Evolutionary conservation across 805 yeast species (phyloP).

Genomic region (Candida tallmaniae): DNA sequence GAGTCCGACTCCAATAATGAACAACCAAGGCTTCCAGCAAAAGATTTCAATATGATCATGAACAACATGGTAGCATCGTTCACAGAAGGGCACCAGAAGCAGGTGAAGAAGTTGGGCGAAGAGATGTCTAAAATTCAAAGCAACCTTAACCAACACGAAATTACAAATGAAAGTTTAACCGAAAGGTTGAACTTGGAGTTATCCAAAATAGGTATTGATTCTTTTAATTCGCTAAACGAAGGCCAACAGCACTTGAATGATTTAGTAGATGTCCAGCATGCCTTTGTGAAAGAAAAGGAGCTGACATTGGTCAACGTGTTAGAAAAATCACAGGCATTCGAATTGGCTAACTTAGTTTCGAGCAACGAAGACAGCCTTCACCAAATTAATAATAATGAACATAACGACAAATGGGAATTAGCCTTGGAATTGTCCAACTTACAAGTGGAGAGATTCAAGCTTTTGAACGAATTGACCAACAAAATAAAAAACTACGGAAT

Average conservation of each 20-base stretch:
- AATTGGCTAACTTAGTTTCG: conserved; percentile 41
- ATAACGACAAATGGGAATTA: conserved; percentile 14
- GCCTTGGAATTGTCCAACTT: conserved; percentile 40
- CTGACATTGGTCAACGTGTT: conserved; percentile 12
- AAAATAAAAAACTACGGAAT: conserved; percentile 39
- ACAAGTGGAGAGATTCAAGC: conserved; percentile 46
- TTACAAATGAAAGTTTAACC: conserved; percentile 29
- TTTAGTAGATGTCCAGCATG: conserved; percentile 10
- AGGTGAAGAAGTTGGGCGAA: conserved; percentile 37
- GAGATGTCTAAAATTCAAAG: conserved; percentile 42
- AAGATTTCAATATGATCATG: conserved; percentile 33
- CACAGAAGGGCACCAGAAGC: conserved; percentile 49
- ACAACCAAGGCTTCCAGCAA: conserved; percentile 19
- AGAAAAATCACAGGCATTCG: conserved; percentile 42
- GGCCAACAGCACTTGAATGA: conserved; percentile 6
- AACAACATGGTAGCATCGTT: conserved; percentile 45
- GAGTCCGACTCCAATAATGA: conserved; percentile 13
- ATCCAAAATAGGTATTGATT: conserved; percentile 24
- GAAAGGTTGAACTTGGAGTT: conserved; percentile 18
- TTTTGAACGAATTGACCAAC: conserved; percentile 47
- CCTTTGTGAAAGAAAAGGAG: conserved; percentile 18
- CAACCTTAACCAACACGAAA: conserved; percentile 51
- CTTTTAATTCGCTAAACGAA: conserved; percentile 11
- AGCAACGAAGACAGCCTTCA: conserved; percentile 28
- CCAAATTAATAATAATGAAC: conserved; percentile 9